Evolutionary conservation across 768 basidiomycete species (phyloP).

Genomic region (Myochromella boudieri): DNA sequence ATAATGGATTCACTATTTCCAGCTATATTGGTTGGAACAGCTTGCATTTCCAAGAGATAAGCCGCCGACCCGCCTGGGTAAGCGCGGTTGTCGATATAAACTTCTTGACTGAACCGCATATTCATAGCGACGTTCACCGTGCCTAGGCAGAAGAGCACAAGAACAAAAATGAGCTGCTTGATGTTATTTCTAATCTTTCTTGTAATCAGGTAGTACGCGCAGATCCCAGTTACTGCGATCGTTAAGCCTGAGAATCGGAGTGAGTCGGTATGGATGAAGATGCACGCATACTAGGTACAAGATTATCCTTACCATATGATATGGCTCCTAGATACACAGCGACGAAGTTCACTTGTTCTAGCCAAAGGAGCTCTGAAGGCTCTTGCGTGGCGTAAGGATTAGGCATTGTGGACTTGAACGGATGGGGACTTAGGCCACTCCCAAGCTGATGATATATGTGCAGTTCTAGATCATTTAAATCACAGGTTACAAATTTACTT

Average conservation of each 20-base stretch:
- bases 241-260: background rate
- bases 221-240: background rate
- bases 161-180: background rate
- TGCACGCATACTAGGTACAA: too few relatives aligned
- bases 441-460: too few relatives aligned
- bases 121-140: background rate
- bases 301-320: background rate
- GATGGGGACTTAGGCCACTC: too few relatives aligned
- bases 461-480: too few relatives aligned
- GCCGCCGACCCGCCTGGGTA: slow-evolving; percentile 11
- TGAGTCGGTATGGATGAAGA: background rate
- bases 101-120: slow-evolving; percentile 1
- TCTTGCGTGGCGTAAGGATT: slow-evolving; percentile 4
- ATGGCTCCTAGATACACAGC: background rate
- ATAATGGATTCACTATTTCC: slow-evolving; percentile 16
- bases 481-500: too few relatives aligned
- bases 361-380: background rate
- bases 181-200: background rate
- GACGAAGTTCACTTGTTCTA: background rate
- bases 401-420: background rate
- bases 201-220: background rate
- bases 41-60: slow-evolving; percentile 2
- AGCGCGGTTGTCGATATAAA: slow-evolving; percentile 11
- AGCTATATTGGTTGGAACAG: slow-evolving; percentile 9
- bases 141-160: background rate